phyloP scores from a whole-genome alignment of 2,329 filamentous ascomycete genomes.

The Cytospora leucostoma region DNA sequence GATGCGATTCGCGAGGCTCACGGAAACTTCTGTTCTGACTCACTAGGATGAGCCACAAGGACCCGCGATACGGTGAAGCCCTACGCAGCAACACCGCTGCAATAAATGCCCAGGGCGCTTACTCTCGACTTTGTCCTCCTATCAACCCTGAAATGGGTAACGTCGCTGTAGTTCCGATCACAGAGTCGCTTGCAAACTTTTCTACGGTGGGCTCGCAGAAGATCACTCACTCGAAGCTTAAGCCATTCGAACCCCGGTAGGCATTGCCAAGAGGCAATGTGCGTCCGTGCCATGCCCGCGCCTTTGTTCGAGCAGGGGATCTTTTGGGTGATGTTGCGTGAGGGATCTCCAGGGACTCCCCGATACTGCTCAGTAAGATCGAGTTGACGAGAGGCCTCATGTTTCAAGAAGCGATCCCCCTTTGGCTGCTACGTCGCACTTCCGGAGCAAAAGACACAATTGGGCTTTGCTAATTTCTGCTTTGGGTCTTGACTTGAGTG shows the following conservation, averaged over 20 bases:
- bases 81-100: background rate
- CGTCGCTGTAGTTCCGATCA: constrained; percentile 11
- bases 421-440: constrained; percentile 3
- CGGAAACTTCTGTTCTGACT: background rate
- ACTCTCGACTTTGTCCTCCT: constrained; percentile 6
- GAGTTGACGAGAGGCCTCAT: constrained; percentile 20
- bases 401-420: constrained; percentile 11
- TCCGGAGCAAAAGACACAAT: background rate
- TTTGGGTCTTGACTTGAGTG: background rate
- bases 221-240: constrained; percentile 13
- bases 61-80: constrained; percentile 13
- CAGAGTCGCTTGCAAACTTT: constrained; percentile 2
- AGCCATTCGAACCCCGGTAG: constrained; percentile 11
- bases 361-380: constrained; percentile 20
- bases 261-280: background rate
- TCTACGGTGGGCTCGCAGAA: constrained; percentile 11
- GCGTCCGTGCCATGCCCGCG: background rate
- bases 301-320: constrained; percentile 5
- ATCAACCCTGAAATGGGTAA: constrained; percentile 9
- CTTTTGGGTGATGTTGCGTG: constrained; percentile 1
- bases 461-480: background rate
- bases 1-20: constrained; percentile 13
- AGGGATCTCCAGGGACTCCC: constrained; percentile 18
- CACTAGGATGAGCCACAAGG: background rate
- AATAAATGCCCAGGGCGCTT: constrained; percentile 8